Evolutionary conservation across 2,329 filamentous ascomycete genomes (phyloP), one percentile per base, ranked within the genome.

Genomic region (Chrysoporthe cubensis): DNA sequence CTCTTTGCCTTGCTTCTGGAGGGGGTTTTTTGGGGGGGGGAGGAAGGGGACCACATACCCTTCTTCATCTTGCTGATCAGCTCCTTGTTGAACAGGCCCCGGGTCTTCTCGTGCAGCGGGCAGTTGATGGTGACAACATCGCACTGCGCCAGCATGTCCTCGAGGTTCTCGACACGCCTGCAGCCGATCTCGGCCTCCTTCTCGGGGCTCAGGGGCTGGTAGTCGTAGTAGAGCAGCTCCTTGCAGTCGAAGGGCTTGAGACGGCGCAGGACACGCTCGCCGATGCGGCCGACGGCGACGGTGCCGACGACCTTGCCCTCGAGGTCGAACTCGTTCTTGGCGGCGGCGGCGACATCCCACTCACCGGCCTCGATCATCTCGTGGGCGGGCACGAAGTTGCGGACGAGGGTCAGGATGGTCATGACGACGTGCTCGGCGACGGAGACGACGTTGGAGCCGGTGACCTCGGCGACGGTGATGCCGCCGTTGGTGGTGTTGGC

Each of bases 51-150:
- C 26, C 26, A 32, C 62, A 43, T 46, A 90, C 91, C 94, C 80
- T 91, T 91, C 92, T 98, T 98, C 96, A 98, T 99, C 92, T 98
- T 97, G 82, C 89, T 86, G 79, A 98, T 95, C 76, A 98, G 87
- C 61, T 98, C 93, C 91, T 97, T 97, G 91, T 98, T 97, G 88
- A 98, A 98, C 72, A 99, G 83, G 74, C 95, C 95, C 71, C 90
- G 88, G 46, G 96, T 99, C 89, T 96, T 97, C 88, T 98, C 95
- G 86, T 99, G 96, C 72, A 99, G 89, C 65, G 96, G 96, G 88
- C 94, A 97, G 90, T 99, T 99, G 86, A 99, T 98, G 78, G 96
- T 99, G 81, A 99, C 95, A 71, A 98, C 88, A 75, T 98, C 96
- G 80, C 95, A 98, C 86, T 97, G 93, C 52, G 88, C 86, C 71